Evolutionary conservation across 768 basidiomycete genomes (phyloP).

Genomic region (Calocybe gangraenosa): DNA sequence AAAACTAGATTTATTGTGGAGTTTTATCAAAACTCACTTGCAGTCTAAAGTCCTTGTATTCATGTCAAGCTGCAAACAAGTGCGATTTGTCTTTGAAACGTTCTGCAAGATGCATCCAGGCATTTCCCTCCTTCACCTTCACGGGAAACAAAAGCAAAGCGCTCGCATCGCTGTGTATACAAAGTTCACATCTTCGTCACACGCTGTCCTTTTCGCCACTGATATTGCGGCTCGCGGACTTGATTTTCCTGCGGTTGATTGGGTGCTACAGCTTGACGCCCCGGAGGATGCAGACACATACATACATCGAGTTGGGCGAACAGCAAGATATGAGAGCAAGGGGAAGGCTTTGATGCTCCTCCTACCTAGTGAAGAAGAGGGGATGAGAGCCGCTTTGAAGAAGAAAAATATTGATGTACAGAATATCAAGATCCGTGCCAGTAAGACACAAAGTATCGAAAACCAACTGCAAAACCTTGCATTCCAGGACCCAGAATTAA

Average conservation of each 20-base stretch:
- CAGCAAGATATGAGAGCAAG: conserved; percentile 87
- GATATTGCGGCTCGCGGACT: conserved; percentile 95
- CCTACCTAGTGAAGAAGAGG: conserved; percentile 88
- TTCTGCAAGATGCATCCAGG: conserved; percentile 97
- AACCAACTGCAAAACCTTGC: conserved; percentile 89
- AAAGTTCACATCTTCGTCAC: conserved; percentile 76
- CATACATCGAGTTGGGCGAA: conserved; percentile 94
- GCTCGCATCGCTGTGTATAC: conserved; percentile 80
- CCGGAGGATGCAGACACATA: conserved; percentile 98
- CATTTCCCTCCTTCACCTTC: conserved; percentile 85
- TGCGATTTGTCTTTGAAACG: conserved; percentile 93
- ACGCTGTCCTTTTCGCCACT: conserved; percentile 89
- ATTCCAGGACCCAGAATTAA: conserved; percentile 95
- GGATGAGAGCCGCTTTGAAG: conserved; percentile 70
- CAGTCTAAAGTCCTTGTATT: conserved; percentile 92
- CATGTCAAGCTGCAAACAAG: conserved; percentile 93
- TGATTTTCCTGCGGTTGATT: conserved; percentile 95
- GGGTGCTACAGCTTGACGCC: conserved; percentile 94
- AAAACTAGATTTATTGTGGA: conserved; percentile 90
- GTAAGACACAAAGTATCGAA: conserved; percentile 80
- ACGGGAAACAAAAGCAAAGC: conserved; percentile 96
- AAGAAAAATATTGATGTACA: conserved; percentile 69
- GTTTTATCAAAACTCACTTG: conserved; percentile 91
- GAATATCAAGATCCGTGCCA: conserved; percentile 84
- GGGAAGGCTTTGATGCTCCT: conserved; percentile 84